Evolutionary conservation across 306 rosid genomes (phyloP).

Genomic region (Vicia faba): DNA sequence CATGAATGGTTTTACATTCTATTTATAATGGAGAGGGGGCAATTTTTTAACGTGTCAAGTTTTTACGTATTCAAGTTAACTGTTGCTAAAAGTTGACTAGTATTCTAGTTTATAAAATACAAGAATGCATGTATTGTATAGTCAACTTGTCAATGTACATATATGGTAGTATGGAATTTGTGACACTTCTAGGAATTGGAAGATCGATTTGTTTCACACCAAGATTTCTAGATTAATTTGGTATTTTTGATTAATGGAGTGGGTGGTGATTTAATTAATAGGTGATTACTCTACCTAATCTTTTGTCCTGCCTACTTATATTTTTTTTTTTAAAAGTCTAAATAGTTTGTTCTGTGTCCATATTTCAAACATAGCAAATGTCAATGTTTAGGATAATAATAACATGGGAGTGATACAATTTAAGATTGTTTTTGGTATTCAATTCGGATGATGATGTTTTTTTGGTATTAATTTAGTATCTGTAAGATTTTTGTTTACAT

Average conservation of each 20-base stretch:
- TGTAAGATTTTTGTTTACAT: neutral
- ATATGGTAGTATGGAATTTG: neutral
- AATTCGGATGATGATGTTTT: neutral
- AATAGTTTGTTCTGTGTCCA: neutral
- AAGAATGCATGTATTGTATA: neutral
- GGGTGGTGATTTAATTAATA: slow-evolving; percentile 39
- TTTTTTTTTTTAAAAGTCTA: neutral
- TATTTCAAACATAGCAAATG: neutral
- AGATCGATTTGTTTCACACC: slow-evolving; percentile 20
- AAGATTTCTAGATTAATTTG: slow-evolving; percentile 17
- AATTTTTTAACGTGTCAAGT: neutral
- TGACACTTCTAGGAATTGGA: slow-evolving; percentile 31
- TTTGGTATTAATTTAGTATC: neutral
- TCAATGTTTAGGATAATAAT: neutral
- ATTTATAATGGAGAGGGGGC: slow-evolving; percentile 38
- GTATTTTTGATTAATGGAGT: slow-evolving; percentile 21
- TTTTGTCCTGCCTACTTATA: slow-evolving; percentile 25
- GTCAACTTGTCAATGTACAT: slow-evolving; percentile 33
- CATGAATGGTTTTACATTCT: neutral
- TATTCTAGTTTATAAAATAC: neutral
- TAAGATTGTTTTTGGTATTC: neutral
- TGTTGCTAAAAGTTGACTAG: slow-evolving; percentile 25
- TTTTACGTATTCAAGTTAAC: neutral
- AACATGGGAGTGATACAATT: neutral
- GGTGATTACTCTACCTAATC: slow-evolving; percentile 19